Conservation (phyloP, 78 protist species). For the Guillardia theta region DNA sequence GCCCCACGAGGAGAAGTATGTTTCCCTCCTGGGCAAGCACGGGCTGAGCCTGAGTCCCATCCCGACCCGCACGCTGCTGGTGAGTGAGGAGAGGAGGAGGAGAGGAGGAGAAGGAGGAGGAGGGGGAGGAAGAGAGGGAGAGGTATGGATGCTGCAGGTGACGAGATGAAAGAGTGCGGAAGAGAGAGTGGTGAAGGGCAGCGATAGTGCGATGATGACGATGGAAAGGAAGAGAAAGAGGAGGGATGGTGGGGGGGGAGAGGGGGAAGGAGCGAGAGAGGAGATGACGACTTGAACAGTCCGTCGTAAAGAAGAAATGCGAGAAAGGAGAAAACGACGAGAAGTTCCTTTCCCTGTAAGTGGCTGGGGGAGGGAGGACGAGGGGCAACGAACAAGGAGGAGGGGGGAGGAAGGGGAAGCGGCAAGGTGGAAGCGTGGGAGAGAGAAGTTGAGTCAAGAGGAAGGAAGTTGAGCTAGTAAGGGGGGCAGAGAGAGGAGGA, state of each 20-base stretch:
- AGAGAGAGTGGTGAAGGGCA: not conserved
- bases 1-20: slow-evolving; percentile 16
- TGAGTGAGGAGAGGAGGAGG: not conserved
- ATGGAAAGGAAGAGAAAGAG: not conserved
- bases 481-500: not conserved
- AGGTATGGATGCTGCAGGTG: not conserved
- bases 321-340: not conserved
- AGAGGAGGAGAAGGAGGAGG: not conserved
- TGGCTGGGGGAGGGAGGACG: too few species aligned
- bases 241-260: not conserved
- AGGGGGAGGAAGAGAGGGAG: not conserved
- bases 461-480: not conserved
- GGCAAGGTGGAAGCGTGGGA: not conserved
- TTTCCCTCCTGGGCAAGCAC: not conserved
- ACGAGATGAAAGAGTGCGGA: not conserved
- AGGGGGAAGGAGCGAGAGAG: not conserved
- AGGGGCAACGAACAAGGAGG: too few species aligned
- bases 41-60: not conserved
- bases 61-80: not conserved
- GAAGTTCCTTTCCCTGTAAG: not conserved
- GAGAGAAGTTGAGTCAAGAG: not conserved
- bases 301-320: not conserved
- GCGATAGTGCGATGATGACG: not conserved
- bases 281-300: not conserved
- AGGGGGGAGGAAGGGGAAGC: not conserved